A percentile compares a stretch with the other conserved stretches of the same genome.
Evolutionary conservation across 1,284 basidiomycete species (phyloP).

Genomic region (Moesziomyces sp.): DNA sequence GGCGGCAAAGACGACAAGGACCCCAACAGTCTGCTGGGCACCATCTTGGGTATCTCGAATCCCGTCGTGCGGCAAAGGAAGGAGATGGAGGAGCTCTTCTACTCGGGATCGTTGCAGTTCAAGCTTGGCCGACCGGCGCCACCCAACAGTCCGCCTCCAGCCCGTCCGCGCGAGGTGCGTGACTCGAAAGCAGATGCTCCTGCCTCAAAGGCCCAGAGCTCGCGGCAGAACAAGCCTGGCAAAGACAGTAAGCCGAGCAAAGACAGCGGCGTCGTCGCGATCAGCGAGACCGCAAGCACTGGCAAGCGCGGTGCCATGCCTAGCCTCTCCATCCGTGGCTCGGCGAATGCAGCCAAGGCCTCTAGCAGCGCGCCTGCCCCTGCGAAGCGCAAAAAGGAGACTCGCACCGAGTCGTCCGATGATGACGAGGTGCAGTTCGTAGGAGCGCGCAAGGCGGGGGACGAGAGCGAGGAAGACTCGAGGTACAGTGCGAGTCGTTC

Average conservation of each 20-base stretch:
- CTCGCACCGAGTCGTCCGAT: background rate
- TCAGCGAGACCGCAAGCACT: constrained; percentile 14
- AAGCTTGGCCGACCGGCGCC: constrained; percentile 70
- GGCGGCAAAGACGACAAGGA: constrained; percentile 60
- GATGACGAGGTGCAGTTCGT: background rate
- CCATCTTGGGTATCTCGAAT: constrained; percentile 82
- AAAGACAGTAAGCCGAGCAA: constrained; percentile 11
- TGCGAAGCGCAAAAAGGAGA: background rate
- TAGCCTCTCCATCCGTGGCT: constrained; percentile 27
- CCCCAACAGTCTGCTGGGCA: constrained; percentile 79
- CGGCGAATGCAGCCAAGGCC: constrained; percentile 16
- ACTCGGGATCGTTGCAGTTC: constrained; percentile 74
- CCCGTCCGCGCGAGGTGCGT: constrained; percentile 13
- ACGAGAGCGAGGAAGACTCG: constrained; percentile 34
- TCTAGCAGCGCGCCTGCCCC: background rate
- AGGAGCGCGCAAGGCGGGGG: background rate
- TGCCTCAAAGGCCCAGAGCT: constrained; percentile 1
- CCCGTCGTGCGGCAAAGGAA: constrained; percentile 73
- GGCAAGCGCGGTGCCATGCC: constrained; percentile 23
- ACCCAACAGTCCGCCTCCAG: constrained; percentile 42
- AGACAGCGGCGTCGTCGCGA: constrained; percentile 34
- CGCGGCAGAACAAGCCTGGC: constrained; percentile 8
- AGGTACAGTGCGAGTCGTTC: constrained; percentile 37
- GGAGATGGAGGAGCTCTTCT: constrained; percentile 78
- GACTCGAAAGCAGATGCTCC: background rate